Percentiles rank a stretch among this genome's conserved stretches.
Conservation (phyloP, 139 green algal genomes). For the Gonium pectorale region DNA sequence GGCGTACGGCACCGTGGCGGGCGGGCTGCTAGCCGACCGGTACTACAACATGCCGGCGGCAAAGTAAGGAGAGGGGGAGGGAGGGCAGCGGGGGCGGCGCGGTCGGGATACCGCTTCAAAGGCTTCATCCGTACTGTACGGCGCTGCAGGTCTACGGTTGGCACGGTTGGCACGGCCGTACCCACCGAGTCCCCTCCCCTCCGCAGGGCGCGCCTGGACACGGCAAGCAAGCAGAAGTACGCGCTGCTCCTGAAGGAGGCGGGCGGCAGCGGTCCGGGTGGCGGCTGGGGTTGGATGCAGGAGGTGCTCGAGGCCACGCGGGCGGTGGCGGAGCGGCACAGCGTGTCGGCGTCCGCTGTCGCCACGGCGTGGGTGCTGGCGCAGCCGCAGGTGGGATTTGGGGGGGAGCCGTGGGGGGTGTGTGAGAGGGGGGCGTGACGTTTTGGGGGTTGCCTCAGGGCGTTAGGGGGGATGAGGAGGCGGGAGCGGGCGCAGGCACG, state of each 20-base stretch:
- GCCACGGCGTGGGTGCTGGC: constrained; percentile 79
- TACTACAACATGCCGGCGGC: constrained; percentile 7
- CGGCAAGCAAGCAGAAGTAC: constrained; percentile 76
- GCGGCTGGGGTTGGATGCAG: constrained; percentile 73
- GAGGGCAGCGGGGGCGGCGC: background rate
- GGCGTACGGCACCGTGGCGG: constrained; percentile 68
- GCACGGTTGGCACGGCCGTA: background rate
- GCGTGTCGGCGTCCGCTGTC: constrained; percentile 24
- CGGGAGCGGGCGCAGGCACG: too few species aligned
- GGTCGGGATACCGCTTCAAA: too few species aligned
- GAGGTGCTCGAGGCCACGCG: constrained; percentile 71
- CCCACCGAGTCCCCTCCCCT: too few species aligned
- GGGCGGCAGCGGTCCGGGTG: constrained; percentile 1
- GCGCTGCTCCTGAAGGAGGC: constrained; percentile 65
- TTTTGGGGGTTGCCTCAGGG: too few species aligned
- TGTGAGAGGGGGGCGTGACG: too few species aligned
- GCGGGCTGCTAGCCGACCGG: constrained; percentile 17
- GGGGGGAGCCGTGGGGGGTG: too few species aligned
- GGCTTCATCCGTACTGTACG: too few species aligned
- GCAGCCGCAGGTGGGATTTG: constrained; percentile 61
- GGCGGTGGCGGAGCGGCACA: constrained; percentile 54
- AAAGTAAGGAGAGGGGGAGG: constrained; percentile 19
- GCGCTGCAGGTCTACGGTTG: too few species aligned
- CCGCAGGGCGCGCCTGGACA: constrained; percentile 49
- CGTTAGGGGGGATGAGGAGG: too few species aligned